phyloP scores from a whole-genome alignment of 768 basidiomycete species.

The Mycena rebaudengoi region DNA sequence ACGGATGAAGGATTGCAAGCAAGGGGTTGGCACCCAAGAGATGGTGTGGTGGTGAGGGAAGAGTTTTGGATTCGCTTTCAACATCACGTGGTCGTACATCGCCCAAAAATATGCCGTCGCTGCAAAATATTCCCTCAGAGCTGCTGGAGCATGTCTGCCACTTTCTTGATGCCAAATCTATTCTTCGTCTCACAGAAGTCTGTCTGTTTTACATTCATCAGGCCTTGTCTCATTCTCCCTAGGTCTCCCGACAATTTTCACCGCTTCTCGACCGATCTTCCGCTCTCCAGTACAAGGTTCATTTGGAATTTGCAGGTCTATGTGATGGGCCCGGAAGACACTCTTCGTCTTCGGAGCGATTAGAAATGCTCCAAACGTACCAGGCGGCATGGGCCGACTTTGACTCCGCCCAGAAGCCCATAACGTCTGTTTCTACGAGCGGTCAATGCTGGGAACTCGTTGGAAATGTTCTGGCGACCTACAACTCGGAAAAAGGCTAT shows the following conservation, averaged over 20 bases:
- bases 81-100: not conserved
- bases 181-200: conserved; percentile 38
- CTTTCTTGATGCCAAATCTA: conserved; percentile 38
- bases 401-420: conserved; percentile 22
- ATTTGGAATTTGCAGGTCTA: conserved; percentile 38
- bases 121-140: conserved; percentile 38
- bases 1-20: conserved; percentile 2
- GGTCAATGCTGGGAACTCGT: too few species aligned
- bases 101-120: not conserved
- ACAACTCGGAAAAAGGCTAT: conserved; percentile 25
- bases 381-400: conserved; percentile 40
- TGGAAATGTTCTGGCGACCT: conserved; percentile 41
- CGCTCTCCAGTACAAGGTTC: conserved; percentile 38
- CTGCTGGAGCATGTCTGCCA: conserved; percentile 32
- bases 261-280: conserved; percentile 34
- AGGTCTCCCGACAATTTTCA: conserved; percentile 42
- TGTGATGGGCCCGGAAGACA: conserved; percentile 27
- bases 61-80: not conserved
- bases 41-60: not conserved
- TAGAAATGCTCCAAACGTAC: conserved; percentile 35
- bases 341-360: conserved; percentile 30
- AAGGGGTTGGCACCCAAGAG: conserved; percentile 6
- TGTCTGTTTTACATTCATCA: not conserved
- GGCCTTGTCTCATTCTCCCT: not conserved
- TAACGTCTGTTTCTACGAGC: conserved; percentile 21